These are phyloP conservation scores for Cercospora sojina DNA, from an alignment of 2,329 filamentous ascomycete genomes.

Conservation along the genomic window DNA sequence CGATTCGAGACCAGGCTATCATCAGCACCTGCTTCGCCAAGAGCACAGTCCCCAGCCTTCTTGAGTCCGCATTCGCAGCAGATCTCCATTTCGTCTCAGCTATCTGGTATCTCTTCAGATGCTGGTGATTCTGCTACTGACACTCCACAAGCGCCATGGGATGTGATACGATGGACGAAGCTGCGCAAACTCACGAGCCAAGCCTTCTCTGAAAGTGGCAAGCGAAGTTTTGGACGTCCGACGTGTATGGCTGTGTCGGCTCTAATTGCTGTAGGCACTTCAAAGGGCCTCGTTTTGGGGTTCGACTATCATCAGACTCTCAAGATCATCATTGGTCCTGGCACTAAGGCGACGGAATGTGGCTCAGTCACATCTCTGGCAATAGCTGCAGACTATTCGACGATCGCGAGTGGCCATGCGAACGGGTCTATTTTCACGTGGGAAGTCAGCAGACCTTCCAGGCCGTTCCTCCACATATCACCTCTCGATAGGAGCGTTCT, in stretches of 20 bases:
- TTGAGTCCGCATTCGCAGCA: conserved; percentile 75
- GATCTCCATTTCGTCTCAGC: conserved; percentile 36
- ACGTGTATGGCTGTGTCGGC: conserved; percentile 88
- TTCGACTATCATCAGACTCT: conserved; percentile 97
- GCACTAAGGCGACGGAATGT: conserved; percentile 90
- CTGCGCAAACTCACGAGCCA: conserved; percentile 85
- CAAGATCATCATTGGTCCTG: conserved; percentile 89
- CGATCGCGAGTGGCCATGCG: conserved; percentile 84
- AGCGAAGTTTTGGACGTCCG: conserved; percentile 85
- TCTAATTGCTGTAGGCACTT: conserved; percentile 84
- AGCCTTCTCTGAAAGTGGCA: conserved; percentile 88
- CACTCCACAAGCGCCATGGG: conserved; percentile 79
- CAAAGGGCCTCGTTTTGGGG: conserved; percentile 88
- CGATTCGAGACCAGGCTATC: conserved; percentile 88
- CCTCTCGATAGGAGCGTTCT: conserved; percentile 65
- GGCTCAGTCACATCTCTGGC: conserved; percentile 84
- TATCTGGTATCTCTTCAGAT: conserved; percentile 69
- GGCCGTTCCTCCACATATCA: conserved; percentile 84
- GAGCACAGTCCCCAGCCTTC: conserved; percentile 75
- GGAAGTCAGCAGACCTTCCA: conserved; percentile 79
- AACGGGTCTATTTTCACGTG: conserved; percentile 94
- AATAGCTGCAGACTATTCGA: conserved; percentile 89
- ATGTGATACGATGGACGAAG: conserved; percentile 94
- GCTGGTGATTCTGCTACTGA: conserved; percentile 50
- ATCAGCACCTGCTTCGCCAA: conserved; percentile 62